A percentile compares a stretch with the other conserved stretches of the same genome.
phyloP scores from a whole-genome alignment of 1,284 basidiomycete genomes.

The Ganoderma sp. region DNA sequence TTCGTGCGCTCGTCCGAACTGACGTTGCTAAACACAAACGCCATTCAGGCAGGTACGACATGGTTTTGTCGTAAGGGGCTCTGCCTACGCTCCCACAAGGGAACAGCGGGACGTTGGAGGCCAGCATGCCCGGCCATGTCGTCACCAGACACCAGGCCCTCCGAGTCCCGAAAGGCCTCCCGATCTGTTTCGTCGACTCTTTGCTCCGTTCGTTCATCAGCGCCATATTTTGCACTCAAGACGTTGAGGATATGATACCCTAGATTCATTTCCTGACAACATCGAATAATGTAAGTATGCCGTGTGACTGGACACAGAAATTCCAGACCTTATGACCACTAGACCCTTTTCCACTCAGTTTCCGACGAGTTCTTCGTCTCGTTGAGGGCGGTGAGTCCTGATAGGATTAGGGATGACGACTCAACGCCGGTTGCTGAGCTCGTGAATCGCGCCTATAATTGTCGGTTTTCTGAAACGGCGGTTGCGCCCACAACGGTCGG shows the following conservation, averaged over 20 bases:
- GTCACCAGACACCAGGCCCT: constrained; percentile 6
- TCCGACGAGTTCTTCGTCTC: not conserved
- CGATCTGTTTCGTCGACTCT: not conserved
- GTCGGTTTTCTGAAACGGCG: constrained; percentile 3
- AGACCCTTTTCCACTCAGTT: not conserved
- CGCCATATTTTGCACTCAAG: not conserved
- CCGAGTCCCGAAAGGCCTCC: not conserved
- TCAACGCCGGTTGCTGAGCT: not conserved
- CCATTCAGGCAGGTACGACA: not conserved
- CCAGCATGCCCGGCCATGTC: not conserved
- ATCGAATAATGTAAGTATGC: constrained; percentile 1
- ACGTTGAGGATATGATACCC: not conserved
- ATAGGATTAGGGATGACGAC: not conserved
- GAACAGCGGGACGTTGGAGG: constrained; percentile 1
- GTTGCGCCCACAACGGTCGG: not conserved
- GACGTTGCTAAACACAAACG: constrained; percentile 2
- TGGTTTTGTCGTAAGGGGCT: not conserved
- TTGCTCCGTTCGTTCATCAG: not conserved
- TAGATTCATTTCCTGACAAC: not conserved
- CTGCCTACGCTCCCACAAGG: constrained; percentile 3
- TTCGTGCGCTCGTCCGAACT: constrained; percentile 8
- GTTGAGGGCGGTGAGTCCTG: not conserved
- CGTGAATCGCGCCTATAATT: not conserved
- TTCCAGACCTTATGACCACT: constrained; percentile 2
- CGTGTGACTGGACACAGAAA: not conserved